Base-by-base conservation (phyloP, 768 basidiomycete genomes). In the Amanita muscaria region DNA sequence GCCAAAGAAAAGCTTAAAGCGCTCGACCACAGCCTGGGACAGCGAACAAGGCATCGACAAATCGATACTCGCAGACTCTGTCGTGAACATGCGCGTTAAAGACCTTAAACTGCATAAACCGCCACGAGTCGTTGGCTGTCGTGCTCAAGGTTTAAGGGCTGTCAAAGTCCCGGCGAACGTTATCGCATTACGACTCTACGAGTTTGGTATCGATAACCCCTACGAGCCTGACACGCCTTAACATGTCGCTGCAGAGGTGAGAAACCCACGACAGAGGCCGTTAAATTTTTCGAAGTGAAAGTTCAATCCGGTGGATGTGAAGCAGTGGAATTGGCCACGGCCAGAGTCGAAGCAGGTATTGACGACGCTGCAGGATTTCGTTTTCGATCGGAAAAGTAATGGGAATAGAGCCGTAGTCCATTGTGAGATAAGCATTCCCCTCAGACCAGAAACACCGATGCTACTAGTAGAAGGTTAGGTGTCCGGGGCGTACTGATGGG, bases 1-100 rank as follows among this genome's bases (percentile, higher is more conserved):
- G 80, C 74, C 50, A 88, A 83, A 60, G 53, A 64, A 51, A 77
- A 74, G n/a, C n/a, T n/a, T n/a, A n/a, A n/a, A n/a, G 53, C 80
- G 86, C 36, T 80, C 78, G 15, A 67, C 89, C 56, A 74, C 72
- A 18, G 66, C 74, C 38, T 50, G 56, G 30, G 43, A 25, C 24
- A 42, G 57, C 5, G 54, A 64, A 15, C 51, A 61, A 22, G 70
- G 66, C 31, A 48, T 66, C 18, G 46, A 54, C 49, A 23, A 37
- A 38, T 44, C 27, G 14, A 29, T 30, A 19, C 50, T 51, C 34
- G 48, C 53, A 15, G 42, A 54, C 14, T 57, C 57, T 15, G 41
- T 53, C 47, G 55, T 52, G n/a, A 58, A 56, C 53, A 67, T 69
- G 60, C 60, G 63, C 14, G 4, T 59, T 51, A 29, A 16, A 4